Evolutionary conservation across 179 eudicot species (phyloP).

Genomic region (Carnegiea gigantea): DNA sequence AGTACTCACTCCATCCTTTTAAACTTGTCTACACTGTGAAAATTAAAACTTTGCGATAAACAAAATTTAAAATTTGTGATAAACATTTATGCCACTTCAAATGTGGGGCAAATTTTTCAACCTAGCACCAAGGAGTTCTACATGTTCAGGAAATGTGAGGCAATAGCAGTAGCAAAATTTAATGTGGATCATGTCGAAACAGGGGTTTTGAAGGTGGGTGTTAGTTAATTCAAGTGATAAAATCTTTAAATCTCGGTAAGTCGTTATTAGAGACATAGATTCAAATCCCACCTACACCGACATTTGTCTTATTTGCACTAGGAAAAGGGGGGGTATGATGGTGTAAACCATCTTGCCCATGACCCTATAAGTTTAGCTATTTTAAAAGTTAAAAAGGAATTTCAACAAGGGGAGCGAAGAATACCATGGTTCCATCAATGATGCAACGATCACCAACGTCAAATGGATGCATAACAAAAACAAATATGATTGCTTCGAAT

Average conservation of each 20-base stretch:
- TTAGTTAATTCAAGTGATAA: too few species aligned
- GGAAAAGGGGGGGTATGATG: too few species aligned
- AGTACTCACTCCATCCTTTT: background rate
- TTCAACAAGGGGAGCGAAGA: background rate
- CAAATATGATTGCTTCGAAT: conserved; percentile 47
- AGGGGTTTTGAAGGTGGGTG: background rate
- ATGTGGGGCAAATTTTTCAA: too few species aligned
- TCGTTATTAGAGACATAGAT: too few species aligned
- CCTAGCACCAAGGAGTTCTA: background rate
- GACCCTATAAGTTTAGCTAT: background rate
- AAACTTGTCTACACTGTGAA: too few species aligned
- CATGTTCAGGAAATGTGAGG: too few species aligned
- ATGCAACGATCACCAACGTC: conserved; percentile 50
- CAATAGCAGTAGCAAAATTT: background rate
- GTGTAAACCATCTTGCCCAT: background rate
- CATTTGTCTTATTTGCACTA: too few species aligned
- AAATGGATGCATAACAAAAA: conserved; percentile 50
- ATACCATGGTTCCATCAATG: conserved; percentile 37
- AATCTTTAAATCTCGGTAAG: too few species aligned
- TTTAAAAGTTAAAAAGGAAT: background rate
- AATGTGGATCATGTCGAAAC: background rate
- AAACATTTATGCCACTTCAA: too few species aligned
- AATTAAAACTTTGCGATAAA: too few species aligned
- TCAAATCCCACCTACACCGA: too few species aligned
- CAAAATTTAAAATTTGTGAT: too few species aligned